These are phyloP conservation scores for Backusella liffmaniae DNA, from an alignment of 192 early-diverging fungal genomes.

Conservation along the genomic window DNA sequence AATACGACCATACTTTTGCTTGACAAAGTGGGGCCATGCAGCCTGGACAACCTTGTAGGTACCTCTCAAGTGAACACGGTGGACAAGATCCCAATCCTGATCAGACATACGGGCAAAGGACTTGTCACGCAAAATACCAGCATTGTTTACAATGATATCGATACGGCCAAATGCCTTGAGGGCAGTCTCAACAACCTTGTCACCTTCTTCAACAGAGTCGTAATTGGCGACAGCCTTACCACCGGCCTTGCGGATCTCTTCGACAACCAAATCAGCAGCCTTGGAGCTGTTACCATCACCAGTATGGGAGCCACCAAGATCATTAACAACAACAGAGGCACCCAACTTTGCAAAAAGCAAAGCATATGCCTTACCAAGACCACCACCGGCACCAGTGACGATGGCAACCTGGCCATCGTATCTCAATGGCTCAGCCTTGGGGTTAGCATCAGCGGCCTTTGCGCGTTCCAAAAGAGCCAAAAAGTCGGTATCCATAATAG, in stretches of 20 bases:
- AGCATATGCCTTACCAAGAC: constrained; percentile 91
- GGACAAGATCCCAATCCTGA: constrained; percentile 93
- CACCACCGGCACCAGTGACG: constrained; percentile 90
- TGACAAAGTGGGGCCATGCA: constrained; percentile 92
- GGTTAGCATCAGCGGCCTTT: constrained; percentile 64
- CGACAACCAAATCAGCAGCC: constrained; percentile 76
- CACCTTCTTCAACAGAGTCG: constrained; percentile 97
- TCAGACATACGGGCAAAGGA: constrained; percentile 90
- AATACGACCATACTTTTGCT: constrained; percentile 94
- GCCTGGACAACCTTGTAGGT: constrained; percentile 93
- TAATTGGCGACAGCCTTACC: constrained; percentile 90
- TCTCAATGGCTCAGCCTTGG: constrained; percentile 52
- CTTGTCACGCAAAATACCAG: constrained; percentile 95
- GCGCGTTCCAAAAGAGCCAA: constrained; percentile 75
- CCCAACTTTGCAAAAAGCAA: constrained; percentile 81
- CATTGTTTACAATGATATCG: constrained; percentile 94
- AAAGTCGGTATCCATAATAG: constrained; percentile 83
- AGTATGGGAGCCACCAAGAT: constrained; percentile 66
- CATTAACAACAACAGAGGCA: constrained; percentile 87
- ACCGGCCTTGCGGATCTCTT: constrained; percentile 75
- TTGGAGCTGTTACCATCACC: constrained; percentile 42
- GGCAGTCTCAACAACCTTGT: constrained; percentile 89
- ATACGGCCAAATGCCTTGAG: constrained; percentile 79
- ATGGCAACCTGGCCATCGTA: constrained; percentile 82
- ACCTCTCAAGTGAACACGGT: constrained; percentile 87